phyloP scores from a whole-genome alignment of 1,139 yeast genomes.

The Diutina siamensis region DNA sequence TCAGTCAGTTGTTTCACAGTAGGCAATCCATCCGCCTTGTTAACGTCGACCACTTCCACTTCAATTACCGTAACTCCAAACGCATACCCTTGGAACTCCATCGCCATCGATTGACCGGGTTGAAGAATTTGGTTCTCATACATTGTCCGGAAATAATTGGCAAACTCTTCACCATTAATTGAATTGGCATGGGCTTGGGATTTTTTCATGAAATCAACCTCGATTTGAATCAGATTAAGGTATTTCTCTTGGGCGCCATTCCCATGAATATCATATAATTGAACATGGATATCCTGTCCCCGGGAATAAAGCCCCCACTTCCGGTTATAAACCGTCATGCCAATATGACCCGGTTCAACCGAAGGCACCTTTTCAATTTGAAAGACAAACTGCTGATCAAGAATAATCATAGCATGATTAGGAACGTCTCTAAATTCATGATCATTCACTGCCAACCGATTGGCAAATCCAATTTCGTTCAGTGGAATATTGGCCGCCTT shows the following conservation, averaged over 20 bases:
- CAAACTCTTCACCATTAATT: constrained; percentile 76
- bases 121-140: constrained; percentile 78
- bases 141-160: constrained; percentile 45
- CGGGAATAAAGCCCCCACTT: constrained; percentile 88
- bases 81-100: constrained; percentile 71
- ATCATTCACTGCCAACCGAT: constrained; percentile 71
- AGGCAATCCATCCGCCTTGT: constrained; percentile 17
- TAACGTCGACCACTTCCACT: constrained; percentile 72
- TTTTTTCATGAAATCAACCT: constrained; percentile 67
- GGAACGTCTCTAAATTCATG: constrained; percentile 50
- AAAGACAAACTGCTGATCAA: constrained; percentile 73
- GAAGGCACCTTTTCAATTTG: constrained; percentile 48
- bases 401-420: constrained; percentile 42
- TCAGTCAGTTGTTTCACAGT: constrained; percentile 19
- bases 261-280: constrained; percentile 24
- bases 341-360: constrained; percentile 60
- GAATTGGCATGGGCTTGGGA: constrained; percentile 52
- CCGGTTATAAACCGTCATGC: constrained; percentile 80
- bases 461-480: constrained; percentile 54
- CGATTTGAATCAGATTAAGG: constrained; percentile 13
- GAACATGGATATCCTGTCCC: constrained; percentile 58
- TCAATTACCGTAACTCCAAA: constrained; percentile 56
- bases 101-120: constrained; percentile 73
- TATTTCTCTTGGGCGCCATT: not conserved
- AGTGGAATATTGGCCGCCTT: constrained; percentile 53